A percentile compares a stretch with the other conserved stretches of the same genome.
Conservation (phyloP, 2,329 filamentous ascomycete species). For the Fusarium proliferatum region DNA sequence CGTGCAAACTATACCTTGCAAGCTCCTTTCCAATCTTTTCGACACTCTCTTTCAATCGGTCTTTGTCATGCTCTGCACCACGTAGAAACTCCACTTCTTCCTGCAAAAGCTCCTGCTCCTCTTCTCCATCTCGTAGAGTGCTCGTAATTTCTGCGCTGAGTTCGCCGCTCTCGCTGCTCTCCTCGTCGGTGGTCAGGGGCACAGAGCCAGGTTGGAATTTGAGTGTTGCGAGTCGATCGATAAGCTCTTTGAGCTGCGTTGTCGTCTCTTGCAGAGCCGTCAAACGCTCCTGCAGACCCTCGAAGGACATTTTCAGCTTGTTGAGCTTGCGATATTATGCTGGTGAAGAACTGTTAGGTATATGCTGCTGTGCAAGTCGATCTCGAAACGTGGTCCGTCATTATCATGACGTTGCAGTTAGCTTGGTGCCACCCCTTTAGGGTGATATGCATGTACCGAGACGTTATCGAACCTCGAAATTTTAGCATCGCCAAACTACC, state of each 20-base stretch:
- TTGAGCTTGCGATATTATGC: neutral
- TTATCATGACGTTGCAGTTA: conserved; percentile 42
- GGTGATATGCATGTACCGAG: conserved; percentile 41
- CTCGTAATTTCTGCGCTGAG: conserved; percentile 84
- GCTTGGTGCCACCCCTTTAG: conserved; percentile 30
- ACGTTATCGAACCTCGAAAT: conserved; percentile 32
- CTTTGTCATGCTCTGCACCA: conserved; percentile 66
- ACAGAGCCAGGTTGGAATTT: conserved; percentile 69
- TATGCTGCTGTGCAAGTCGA: conserved; percentile 8
- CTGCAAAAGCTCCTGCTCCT: conserved; percentile 82
- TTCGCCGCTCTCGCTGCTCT: conserved; percentile 72
- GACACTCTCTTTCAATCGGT: conserved; percentile 73
- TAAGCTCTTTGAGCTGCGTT: conserved; percentile 67
- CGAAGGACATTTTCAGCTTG: conserved; percentile 61
- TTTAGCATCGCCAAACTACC: conserved; percentile 32
- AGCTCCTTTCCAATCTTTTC: conserved; percentile 77
- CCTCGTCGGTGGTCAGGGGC: conserved; percentile 60
- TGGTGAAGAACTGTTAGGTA: neutral
- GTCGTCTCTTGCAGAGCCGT: conserved; percentile 70
- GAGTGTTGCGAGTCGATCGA: conserved; percentile 68
- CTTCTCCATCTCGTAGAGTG: conserved; percentile 79
- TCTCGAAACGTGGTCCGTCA: conserved; percentile 42
- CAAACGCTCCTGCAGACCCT: conserved; percentile 71
- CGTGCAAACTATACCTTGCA: conserved; percentile 64
- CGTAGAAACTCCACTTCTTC: conserved; percentile 82